A percentile compares a stretch with the other conserved stretches of the same genome.
phyloP scores from a whole-genome alignment of 2,329 filamentous ascomycete genomes.

The Paecilomyces fulvus region DNA sequence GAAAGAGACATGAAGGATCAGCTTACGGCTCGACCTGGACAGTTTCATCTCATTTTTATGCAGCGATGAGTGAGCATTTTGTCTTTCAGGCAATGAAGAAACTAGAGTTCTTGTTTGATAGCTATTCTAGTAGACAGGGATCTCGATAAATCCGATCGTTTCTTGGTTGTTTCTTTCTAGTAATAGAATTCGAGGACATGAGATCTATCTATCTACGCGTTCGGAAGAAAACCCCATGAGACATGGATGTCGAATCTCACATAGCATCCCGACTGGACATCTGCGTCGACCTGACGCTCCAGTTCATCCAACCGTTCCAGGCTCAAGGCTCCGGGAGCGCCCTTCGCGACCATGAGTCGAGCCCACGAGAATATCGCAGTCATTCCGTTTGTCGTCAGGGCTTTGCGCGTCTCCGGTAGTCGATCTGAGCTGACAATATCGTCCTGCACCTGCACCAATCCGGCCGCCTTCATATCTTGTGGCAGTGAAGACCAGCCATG shows the following conservation, averaged over 20 bases:
- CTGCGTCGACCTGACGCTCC: constrained; percentile 1
- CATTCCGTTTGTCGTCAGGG: not conserved
- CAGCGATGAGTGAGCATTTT: too few species aligned
- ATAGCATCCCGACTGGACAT: constrained; percentile 8
- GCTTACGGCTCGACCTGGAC: too few species aligned
- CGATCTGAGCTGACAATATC: constrained; percentile 2
- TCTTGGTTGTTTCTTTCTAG: too few species aligned
- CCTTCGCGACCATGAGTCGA: not conserved
- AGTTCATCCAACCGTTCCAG: constrained; percentile 1
- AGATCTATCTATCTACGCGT: too few species aligned
- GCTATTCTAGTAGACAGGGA: too few species aligned
- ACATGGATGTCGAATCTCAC: constrained; percentile 6
- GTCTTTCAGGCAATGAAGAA: too few species aligned
- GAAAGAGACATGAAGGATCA: too few species aligned
- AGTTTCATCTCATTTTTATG: too few species aligned
- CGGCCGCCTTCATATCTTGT: not conserved
- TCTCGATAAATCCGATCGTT: too few species aligned
- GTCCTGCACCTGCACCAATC: not conserved
- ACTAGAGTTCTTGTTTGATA: too few species aligned
- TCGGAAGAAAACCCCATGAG: too few species aligned
- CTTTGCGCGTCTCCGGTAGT: not conserved
- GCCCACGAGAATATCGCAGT: not conserved
- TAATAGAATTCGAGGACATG: too few species aligned
- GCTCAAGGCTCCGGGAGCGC: not conserved
- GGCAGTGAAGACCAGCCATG: not conserved